These are phyloP conservation scores for Mediolabrus comicus DNA, from an alignment of 108 stramenopile genomes.

Conservation along the genomic window DNA sequence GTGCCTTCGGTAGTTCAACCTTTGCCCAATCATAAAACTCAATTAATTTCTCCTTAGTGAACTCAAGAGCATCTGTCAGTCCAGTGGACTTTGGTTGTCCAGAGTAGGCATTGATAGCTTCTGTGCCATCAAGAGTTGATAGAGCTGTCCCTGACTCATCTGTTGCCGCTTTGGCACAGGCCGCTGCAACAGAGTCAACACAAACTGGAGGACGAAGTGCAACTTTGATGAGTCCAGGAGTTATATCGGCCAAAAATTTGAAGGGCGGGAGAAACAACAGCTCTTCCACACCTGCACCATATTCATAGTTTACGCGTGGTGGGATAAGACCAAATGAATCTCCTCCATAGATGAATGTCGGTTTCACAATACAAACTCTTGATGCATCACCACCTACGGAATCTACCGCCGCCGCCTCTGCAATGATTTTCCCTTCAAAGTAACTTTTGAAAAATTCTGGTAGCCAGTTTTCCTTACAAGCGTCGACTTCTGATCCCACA, in stretches of 20 bases:
- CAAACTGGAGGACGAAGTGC: slow-evolving; percentile 74
- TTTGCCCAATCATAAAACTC: slow-evolving; percentile 52
- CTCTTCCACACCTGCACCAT: slow-evolving; percentile 65
- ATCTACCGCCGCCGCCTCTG: slow-evolving; percentile 44
- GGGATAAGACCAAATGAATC: slow-evolving; percentile 61
- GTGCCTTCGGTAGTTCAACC: slow-evolving; percentile 37
- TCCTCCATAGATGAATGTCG: slow-evolving; percentile 82
- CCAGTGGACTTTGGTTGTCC: slow-evolving; percentile 44
- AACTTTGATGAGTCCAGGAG: slow-evolving; percentile 74
- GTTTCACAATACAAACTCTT: slow-evolving; percentile 49
- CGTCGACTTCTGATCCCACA: slow-evolving; percentile 66
- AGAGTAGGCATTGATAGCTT: slow-evolving; percentile 42
- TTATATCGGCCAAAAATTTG: slow-evolving; percentile 46
- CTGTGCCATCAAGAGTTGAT: slow-evolving; percentile 42
- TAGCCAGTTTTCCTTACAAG: slow-evolving; percentile 50
- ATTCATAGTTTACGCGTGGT: slow-evolving; percentile 68
- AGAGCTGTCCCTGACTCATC: slow-evolving; percentile 40
- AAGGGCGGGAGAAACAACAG: slow-evolving; percentile 54
- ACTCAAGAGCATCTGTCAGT: slow-evolving; percentile 41
- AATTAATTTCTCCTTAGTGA: slow-evolving; percentile 27
- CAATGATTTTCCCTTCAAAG: slow-evolving; percentile 62
- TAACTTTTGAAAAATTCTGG: slow-evolving; percentile 62
- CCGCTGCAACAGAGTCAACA: slow-evolving; percentile 69
- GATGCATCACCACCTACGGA: slow-evolving; percentile 36
- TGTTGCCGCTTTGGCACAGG: slow-evolving; percentile 57